Base-by-base conservation (phyloP, 768 basidiomycete species). In the Cystobasidium tubakii region DNA sequence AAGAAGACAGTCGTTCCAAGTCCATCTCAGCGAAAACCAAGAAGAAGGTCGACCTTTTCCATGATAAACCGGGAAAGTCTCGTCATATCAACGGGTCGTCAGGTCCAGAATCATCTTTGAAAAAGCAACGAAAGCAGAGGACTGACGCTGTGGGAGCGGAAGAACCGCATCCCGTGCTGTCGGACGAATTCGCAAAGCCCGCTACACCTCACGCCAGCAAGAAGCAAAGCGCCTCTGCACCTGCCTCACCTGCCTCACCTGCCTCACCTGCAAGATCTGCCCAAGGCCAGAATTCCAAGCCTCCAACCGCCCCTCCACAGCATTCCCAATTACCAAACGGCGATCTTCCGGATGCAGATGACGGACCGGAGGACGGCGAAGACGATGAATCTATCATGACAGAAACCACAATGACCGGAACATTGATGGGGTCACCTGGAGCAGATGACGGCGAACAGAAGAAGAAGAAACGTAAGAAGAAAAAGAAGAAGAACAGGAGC, bases 401-500 rank as follows among this genome's bases (percentile, higher is more conserved):
- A 15, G 66, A 70, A 27, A 23, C 46, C 3, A 70, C 66, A 55
- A 34, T 67, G 43, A 44, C 39, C 12, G 31, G 31, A 23, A 67
- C 46, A 23, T 23, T 36, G 13, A 50, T 50, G 36, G 66, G 46
- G 25, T 23, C 66, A 31, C 42, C 46, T 4, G 7, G 10, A 50
- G 23, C 27, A 9, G 34, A 33, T 23, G 50, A 69, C 19, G 29
- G 43, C 21, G 46, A 69, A 19, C 39, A 34, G 21, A 50, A n/a
- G 66, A 55, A 60, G 33, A 55, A 60, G 55, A 53, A 55, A 42
- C 50, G 36, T 7, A 71, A 62, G 25, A 60, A 34, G 25, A 71
- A 71, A 13, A 55, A 60, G 69, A 71, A 71, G 69, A 71, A 60
- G 54, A 55, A 36, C 9, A 55, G 53, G 34, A n/a, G 1, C 7